phyloP scores from a whole-genome alignment of 768 basidiomycete genomes.

The Trametes cingulata region DNA sequence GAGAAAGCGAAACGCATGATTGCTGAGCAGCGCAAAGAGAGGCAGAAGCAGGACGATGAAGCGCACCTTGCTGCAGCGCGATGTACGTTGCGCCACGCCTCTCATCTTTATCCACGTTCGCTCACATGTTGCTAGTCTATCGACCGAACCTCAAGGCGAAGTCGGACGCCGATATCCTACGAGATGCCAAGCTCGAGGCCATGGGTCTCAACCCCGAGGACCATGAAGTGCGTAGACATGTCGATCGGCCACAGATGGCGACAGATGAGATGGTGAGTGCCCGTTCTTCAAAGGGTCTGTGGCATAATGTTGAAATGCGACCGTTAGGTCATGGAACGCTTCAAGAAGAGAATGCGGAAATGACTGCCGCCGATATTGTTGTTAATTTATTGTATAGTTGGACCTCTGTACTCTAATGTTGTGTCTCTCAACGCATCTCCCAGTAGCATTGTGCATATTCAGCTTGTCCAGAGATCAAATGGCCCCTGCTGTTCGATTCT shows the following conservation, averaged over 20 bases:
- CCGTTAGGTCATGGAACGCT: constrained; percentile 88
- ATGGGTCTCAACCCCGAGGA: constrained; percentile 71
- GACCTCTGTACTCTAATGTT: background rate
- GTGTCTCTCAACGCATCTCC: no score
- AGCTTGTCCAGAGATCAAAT: no score
- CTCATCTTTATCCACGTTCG: constrained; percentile 3
- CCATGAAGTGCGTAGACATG: constrained; percentile 38
- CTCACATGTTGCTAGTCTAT: constrained; percentile 58
- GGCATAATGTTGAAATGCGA: background rate
- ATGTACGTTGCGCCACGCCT: constrained; percentile 53
- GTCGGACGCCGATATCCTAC: constrained; percentile 84
- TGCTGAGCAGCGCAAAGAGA: constrained; percentile 68
- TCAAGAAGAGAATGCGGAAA: constrained; percentile 94
- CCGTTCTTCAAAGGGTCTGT: background rate
- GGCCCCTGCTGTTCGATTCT: no score
- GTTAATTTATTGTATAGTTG: background rate
- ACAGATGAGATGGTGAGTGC: constrained; percentile 86
- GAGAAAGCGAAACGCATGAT: constrained; percentile 93
- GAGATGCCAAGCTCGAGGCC: constrained; percentile 85
- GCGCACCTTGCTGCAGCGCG: constrained; percentile 84
- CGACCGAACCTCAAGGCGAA: constrained; percentile 80
- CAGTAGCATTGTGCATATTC: no score
- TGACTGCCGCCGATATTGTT: constrained; percentile 26
- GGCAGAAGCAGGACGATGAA: constrained; percentile 63
- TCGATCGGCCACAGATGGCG: constrained; percentile 74